Percentiles rank a stretch among this genome's conserved stretches.
Conservation (phyloP, 176 grass and related monocot species). For the Avena eriantha region DNA sequence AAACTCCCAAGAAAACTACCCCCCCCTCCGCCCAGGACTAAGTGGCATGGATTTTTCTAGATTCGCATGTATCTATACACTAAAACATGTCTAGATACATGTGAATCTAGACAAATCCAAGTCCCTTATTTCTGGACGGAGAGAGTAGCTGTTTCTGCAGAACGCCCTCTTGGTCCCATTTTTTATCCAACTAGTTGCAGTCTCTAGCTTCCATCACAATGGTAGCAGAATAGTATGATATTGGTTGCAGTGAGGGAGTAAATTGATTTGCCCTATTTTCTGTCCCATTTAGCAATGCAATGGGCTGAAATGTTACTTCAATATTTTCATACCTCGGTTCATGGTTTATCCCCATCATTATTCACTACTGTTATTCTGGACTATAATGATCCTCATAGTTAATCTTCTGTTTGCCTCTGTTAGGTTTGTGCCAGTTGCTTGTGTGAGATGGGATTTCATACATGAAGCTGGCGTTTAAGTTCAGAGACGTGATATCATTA, state of each 20-base stretch:
- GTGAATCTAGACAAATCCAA: no score
- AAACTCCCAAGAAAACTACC: not conserved
- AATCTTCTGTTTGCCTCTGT: conserved; percentile 1
- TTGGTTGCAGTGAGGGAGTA: not conserved
- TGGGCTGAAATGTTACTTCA: not conserved
- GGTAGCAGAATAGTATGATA: not conserved
- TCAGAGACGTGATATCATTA: not conserved
- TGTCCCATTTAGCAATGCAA: not conserved
- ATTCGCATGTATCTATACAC: no score
- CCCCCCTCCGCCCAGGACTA: no score
- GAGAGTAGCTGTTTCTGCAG: not conserved
- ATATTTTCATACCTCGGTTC: not conserved
- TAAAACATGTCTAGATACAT: no score
- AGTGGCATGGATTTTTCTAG: no score
- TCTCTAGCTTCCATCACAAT: not conserved
- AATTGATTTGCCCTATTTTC: not conserved
- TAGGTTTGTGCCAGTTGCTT: conserved; percentile 8
- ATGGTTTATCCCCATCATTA: not conserved
- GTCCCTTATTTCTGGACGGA: no score
- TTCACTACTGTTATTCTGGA: not conserved
- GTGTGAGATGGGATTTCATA: not conserved
- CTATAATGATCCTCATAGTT: not conserved
- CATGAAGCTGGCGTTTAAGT: not conserved
- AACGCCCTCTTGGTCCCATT: not conserved
- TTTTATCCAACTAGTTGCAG: not conserved